phyloP scores from a whole-genome alignment of 345 rosid genomes.

The Rhodamnia argentea region DNA sequence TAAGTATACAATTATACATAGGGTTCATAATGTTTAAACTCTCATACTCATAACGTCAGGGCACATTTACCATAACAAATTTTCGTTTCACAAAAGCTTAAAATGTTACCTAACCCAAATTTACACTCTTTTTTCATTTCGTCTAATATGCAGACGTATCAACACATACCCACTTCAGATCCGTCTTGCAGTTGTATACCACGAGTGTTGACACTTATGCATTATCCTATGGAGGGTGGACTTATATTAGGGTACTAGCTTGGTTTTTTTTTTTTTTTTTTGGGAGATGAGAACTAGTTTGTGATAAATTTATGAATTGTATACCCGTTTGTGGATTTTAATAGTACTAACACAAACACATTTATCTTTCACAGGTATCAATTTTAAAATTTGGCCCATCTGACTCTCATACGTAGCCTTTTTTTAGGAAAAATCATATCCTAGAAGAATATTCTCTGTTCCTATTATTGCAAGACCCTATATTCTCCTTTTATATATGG shows the following conservation, averaged over 20 bases:
- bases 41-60: too few relatives aligned
- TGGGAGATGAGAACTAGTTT: too few relatives aligned
- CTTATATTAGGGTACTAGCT: too few relatives aligned
- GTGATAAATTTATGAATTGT: too few relatives aligned
- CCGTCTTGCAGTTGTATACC: too few relatives aligned
- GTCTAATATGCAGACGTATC: background rate
- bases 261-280: too few relatives aligned
- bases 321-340: too few relatives aligned
- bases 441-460: background rate
- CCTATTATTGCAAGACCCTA: background rate
- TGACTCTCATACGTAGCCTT: background rate
- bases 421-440: background rate
- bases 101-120: too few relatives aligned
- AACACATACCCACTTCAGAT: too few relatives aligned
- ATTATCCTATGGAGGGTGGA: background rate
- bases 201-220: too few relatives aligned
- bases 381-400: background rate
- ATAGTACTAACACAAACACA: background rate
- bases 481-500: background rate
- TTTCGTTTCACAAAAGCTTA: background rate
- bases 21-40: too few relatives aligned
- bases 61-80: background rate
- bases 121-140: background rate
- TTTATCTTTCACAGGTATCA: background rate
- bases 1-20: too few relatives aligned